Evolutionary conservation across 768 basidiomycete species (phyloP).

Genomic region (Russula olivacea): DNA sequence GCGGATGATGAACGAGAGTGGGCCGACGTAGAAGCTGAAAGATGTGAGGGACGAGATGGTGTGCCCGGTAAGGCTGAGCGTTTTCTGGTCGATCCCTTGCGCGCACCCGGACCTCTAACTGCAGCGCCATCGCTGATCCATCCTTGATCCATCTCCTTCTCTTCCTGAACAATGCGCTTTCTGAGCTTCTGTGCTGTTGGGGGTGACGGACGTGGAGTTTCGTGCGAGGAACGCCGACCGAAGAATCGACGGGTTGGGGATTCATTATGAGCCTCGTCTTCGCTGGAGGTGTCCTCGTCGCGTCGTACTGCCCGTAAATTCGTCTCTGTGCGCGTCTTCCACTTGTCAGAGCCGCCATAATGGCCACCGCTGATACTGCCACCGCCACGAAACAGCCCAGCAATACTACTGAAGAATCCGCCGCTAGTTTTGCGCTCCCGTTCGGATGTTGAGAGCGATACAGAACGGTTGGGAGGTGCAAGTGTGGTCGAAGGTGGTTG

Average conservation of each 20-base stretch:
- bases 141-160: slow-evolving; percentile 19
- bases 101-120: slow-evolving; percentile 18
- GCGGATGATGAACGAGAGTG: slow-evolving; percentile 10
- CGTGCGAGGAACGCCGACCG: slow-evolving; percentile 16
- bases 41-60: not conserved
- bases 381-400: slow-evolving; percentile 20
- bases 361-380: not conserved
- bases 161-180: not conserved
- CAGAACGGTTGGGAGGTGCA: not conserved
- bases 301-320: slow-evolving; percentile 29
- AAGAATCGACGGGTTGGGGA: slow-evolving; percentile 7
- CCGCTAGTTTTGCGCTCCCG: slow-evolving; percentile 21
- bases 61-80: not conserved
- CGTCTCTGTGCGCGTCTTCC: slow-evolving; percentile 37
- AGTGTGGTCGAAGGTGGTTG: slow-evolving; percentile 10
- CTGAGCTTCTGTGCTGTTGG: slow-evolving; percentile 6
- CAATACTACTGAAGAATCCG: slow-evolving; percentile 22
- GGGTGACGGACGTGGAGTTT: not conserved
- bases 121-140: slow-evolving; percentile 24
- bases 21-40: not conserved
- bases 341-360: slow-evolving; percentile 21
- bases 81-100: slow-evolving; percentile 6
- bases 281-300: slow-evolving; percentile 29
- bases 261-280: slow-evolving; percentile 26
- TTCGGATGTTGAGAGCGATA: not conserved